phyloP scores from a whole-genome alignment of 176 grass and related monocot genomes.

The Bothriochloa decipiens region DNA sequence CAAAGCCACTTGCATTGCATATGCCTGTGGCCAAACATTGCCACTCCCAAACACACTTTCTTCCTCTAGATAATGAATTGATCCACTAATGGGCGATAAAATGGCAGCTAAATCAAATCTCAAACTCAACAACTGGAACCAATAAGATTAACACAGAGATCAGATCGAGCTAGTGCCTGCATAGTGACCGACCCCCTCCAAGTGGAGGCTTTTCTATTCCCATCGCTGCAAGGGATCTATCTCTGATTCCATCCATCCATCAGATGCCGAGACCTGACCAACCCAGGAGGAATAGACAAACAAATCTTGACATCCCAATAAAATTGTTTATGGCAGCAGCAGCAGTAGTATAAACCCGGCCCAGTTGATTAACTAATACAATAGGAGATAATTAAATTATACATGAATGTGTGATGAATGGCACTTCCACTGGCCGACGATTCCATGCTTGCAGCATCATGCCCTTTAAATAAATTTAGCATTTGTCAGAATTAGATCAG shows the following conservation, averaged over 20 bases:
- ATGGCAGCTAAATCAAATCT: conserved; percentile 13
- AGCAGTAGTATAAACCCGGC: background rate
- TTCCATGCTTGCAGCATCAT: conserved; percentile 26
- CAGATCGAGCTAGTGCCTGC: conserved; percentile 38
- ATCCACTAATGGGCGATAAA: conserved; percentile 8
- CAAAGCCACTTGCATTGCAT: conserved; percentile 12
- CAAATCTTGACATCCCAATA: conserved; percentile 41
- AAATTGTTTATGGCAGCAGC: conserved; percentile 18
- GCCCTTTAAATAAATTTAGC: background rate
- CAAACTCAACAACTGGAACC: conserved; percentile 36
- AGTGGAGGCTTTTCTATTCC: conserved; percentile 39
- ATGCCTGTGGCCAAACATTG: conserved; percentile 26
- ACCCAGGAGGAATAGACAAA: conserved; percentile 41
- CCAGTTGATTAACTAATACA: background rate
- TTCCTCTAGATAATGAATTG: background rate
- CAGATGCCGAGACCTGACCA: conserved; percentile 36
- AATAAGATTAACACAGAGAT: conserved; percentile 45
- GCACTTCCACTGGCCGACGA: conserved; percentile 37
- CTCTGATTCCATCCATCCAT: conserved; percentile 50
- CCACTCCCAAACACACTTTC: background rate
- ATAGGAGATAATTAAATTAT: background rate
- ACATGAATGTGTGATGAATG: background rate
- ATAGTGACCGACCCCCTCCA: conserved; percentile 11
- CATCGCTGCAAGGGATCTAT: conserved; percentile 35
- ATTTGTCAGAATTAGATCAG: conserved; percentile 41